These are phyloP conservation scores for Cordyceps pruinosa DNA, from an alignment of 2,329 filamentous ascomycete species.

Conservation along the genomic window DNA sequence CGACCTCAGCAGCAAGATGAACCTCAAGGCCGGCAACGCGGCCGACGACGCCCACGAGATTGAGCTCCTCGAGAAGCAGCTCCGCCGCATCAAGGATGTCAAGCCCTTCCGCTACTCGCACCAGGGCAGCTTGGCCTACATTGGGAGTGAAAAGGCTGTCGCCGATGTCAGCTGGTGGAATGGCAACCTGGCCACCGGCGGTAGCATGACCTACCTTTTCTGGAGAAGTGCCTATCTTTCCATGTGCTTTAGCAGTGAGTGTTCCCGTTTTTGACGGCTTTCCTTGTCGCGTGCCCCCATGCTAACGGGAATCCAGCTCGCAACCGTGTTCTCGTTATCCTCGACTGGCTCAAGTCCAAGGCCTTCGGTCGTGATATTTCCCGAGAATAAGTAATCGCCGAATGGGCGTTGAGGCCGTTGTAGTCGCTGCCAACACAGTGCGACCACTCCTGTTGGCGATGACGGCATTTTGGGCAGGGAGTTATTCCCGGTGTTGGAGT, in stretches of 20 bases:
- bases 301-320: slow-evolving; percentile 52
- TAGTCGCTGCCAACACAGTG: background rate
- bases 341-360: slow-evolving; percentile 97
- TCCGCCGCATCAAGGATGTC: slow-evolving; percentile 85
- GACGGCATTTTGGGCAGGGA: slow-evolving; percentile 3
- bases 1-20: slow-evolving; percentile 56
- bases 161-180: slow-evolving; percentile 97
- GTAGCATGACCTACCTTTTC: slow-evolving; percentile 93
- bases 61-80: slow-evolving; percentile 75
- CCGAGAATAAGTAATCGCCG: slow-evolving; percentile 51
- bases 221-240: slow-evolving; percentile 97
- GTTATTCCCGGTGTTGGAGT: slow-evolving; percentile 11
- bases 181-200: slow-evolving; percentile 89
- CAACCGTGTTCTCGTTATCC: slow-evolving; percentile 84
- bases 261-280: background rate
- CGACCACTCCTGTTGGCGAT: background rate
- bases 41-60: slow-evolving; percentile 68
- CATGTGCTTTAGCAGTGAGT: slow-evolving; percentile 99
- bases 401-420: background rate
- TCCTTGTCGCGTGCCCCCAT: slow-evolving; percentile 17
- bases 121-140: slow-evolving; percentile 94
- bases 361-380: slow-evolving; percentile 93
- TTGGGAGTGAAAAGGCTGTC: slow-evolving; percentile 95
- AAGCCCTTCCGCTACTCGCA: slow-evolving; percentile 98
- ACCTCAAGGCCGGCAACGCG: slow-evolving; percentile 56